Conservation (phyloP, 2,329 filamentous ascomycete species). For the Coleophoma cylindrospora region DNA sequence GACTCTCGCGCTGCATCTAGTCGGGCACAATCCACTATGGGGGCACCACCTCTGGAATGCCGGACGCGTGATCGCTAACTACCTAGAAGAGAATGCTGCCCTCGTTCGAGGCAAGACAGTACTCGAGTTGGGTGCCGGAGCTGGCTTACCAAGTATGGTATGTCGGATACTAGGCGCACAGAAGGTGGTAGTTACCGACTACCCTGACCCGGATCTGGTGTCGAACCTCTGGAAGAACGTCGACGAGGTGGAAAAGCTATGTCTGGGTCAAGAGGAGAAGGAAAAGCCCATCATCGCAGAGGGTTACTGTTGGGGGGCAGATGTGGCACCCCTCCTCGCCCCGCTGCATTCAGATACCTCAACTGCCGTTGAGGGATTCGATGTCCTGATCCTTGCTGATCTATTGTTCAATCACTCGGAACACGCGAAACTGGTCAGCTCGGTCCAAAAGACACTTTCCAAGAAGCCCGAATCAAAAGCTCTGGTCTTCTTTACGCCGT, state of each 20-base stretch:
- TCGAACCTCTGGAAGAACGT: conserved; percentile 76
- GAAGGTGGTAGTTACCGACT: conserved; percentile 78
- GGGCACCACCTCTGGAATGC: conserved; percentile 92
- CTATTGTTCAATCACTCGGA: conserved; percentile 88
- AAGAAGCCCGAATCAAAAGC: conserved; percentile 38
- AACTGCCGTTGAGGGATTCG: conserved; percentile 46
- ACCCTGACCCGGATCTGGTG: conserved; percentile 79
- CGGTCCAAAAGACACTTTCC: conserved; percentile 63
- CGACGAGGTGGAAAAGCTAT: conserved; percentile 20
- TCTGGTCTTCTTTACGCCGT: conserved; percentile 90
- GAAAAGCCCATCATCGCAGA: conserved; percentile 45
- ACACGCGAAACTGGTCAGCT: conserved; percentile 71
- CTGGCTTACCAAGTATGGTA: conserved; percentile 77
- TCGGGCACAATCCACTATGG: conserved; percentile 85
- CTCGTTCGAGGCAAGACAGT: conserved; percentile 66
- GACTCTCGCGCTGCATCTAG: conserved; percentile 59
- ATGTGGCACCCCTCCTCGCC: conserved; percentile 51
- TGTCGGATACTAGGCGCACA: conserved; percentile 67
- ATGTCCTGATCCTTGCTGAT: conserved; percentile 82
- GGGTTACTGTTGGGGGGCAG: conserved; percentile 81
- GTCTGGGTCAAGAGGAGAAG: conserved; percentile 14
- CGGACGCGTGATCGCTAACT: conserved; percentile 69
- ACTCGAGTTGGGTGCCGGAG: conserved; percentile 84
- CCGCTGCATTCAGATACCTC: conserved; percentile 38
- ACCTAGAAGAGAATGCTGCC: conserved; percentile 66